Conservation (phyloP, 83 land plant species). For the Thuja plicata region DNA sequence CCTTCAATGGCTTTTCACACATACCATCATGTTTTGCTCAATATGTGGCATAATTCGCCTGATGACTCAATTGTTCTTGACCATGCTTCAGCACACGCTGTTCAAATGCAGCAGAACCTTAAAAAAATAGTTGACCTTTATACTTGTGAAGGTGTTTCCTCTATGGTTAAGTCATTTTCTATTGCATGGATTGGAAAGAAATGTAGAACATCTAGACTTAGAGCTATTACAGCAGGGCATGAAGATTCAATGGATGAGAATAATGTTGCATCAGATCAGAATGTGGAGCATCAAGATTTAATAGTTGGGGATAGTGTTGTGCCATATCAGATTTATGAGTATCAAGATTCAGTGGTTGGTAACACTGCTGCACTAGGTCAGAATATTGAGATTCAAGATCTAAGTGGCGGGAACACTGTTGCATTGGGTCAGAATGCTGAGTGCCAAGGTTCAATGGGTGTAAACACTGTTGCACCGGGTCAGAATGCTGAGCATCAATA, state of each 20-base stretch:
- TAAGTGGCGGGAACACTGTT: neutral
- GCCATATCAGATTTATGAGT: neutral
- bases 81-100: slow-evolving; percentile 47
- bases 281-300: neutral
- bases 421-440: neutral
- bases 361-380: neutral
- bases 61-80: slow-evolving; percentile 62
- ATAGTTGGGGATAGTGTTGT: neutral
- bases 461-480: neutral
- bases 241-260: neutral
- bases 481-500: neutral
- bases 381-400: neutral
- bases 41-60: slow-evolving; percentile 35
- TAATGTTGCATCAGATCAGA: neutral
- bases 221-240: slow-evolving; percentile 4
- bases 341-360: neutral
- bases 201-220: slow-evolving; percentile 30
- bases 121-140: slow-evolving; percentile 48
- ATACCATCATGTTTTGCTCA: slow-evolving; percentile 31
- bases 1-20: slow-evolving; percentile 58
- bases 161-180: slow-evolving; percentile 39
- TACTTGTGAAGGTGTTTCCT: slow-evolving; percentile 31
- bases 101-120: slow-evolving; percentile 53
- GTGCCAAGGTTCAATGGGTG: neutral
- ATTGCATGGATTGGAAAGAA: slow-evolving; percentile 58